Base-by-base conservation (phyloP, 495 filamentous ascomycete genomes). In the Bacidia rubella region DNA sequence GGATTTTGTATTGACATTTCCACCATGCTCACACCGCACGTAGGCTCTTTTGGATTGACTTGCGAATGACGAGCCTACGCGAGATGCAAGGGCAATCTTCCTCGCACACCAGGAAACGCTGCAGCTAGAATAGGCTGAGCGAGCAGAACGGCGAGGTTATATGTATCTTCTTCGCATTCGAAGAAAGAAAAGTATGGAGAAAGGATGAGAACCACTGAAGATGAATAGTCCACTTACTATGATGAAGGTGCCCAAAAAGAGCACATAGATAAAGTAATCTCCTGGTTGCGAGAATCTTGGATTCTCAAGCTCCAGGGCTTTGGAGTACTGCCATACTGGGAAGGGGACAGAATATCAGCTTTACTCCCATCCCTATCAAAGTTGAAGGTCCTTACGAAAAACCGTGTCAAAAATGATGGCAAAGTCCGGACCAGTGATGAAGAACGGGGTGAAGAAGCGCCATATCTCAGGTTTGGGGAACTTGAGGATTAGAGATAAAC, bases 41-140 rank as follows among this genome's bases (percentile, higher is more conserved):
- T 74, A 80, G 72, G 64, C 76, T 82, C 79, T 68, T 67, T 65
- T 71, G 62, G 63, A 79, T 78, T 79, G 74, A 75, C 75, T 9
- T 86, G 85, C 82, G 82, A 87, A 88, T 85, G 80, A 81, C 68
- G 74, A 78, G 73, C 66, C 76, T 76, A 76, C 65, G 68, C 72
- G 75, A 70, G 76, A 75, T 79, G 78, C 77, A 82, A 80, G 85
- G 87, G 84, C 82, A 75, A 83, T 96, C 86, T 96, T 76, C 90
- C 90, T 95, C 89, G 74, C 29, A 71, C 82, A 87, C 77, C 85
- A 94, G 88, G 89, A 95, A 95, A 87, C 89, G 87, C 80, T 77
- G 80, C 86, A 90, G 86, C 76, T 81, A 81, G 68, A 61, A 66
- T 51, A 66, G 67, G 76, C 88, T 89, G 86, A 78, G 79, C 88